Base-by-base conservation (phyloP, 768 basidiomycete genomes). In the Rhodotorula paludigena region DNA sequence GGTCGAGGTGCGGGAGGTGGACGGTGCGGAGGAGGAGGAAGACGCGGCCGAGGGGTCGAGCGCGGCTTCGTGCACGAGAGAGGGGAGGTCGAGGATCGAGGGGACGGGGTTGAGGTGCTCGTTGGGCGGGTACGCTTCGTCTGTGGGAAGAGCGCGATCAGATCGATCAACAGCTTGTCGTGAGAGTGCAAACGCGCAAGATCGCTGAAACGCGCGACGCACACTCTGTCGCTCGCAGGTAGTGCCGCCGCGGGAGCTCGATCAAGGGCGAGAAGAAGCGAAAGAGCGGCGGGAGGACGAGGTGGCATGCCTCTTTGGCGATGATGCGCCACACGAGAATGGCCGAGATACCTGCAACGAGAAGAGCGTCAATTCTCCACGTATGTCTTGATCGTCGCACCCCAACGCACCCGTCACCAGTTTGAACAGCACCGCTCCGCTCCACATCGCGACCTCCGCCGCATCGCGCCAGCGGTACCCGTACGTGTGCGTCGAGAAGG, bases 321-420 rank as follows among this genome's bases (percentile, higher is more conserved):
- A 89, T 73, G 51, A 98, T 80, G 48, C 94, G 87, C 93, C 93
- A 97, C 0, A 82, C 78, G 75, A 97, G 89, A 77, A 97, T 90
- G 25, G 83, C 77, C 12, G 87, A 74, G 64, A 97, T 83, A 30
- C 92, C 92, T 85, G 76, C 14, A 20, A 16, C 78, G 68, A 48
- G 49, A 52, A 80, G 83, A 9, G 45, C 21, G 44, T 33, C 14
- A 60, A 53, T 77, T 68, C 55, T 56, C 56, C 15, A 7, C 10
- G 74, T 85, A 85, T 32, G 30, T 23, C 35, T 66, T 14, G 32
- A 32, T 23, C 15, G 10, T 38, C 3, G 21, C 52, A 41, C 16
- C n/a, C 12, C 7, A n/a, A 55, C 68, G n/a, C 20, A 63, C 64
- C 69, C 2, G 57, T 42, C 10, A 70, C 35, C 5, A 70, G 48